Evolutionary conservation across 306 rosid species (phyloP), one percentile per base, ranked within the genome.

Genomic region (Dalbergia cultrata): DNA sequence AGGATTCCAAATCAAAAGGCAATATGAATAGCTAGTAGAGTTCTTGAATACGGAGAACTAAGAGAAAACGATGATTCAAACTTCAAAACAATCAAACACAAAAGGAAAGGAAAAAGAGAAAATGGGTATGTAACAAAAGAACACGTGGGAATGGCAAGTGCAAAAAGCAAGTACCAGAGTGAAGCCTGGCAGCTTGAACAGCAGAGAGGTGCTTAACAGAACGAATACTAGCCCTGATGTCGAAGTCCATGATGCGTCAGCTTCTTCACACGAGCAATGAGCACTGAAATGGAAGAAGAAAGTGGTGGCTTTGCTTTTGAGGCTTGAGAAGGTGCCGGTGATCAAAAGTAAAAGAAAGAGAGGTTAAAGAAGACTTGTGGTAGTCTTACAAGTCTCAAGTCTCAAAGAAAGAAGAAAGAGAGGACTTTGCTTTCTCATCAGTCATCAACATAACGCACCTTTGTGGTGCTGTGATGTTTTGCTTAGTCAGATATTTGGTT

Each of bases 171-270:
- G 79, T 87, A 94, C 97, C 98, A 86, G 93, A 82, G 84, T 85
- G 92, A 93, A 89, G 85, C 67, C 87, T 70, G 26, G 94, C 81
- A 70, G 92, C 86, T 69, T 86, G 97, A 12, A 80, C 87, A 72
- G 91, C 83, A 81, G 98, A 92, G 68, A 82, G 70, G 74, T 87
- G 91, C 56, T 77, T 91, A 22, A 79, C 78, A 63, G 94, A 74
- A 68, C 78, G 91, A 83, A 88, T 79, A 81, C 89, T 85, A 80
- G 93, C 76, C 88, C 92, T 90, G 85, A 85, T 84, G 82, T 91
- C 95, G 72, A 90, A 81, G 83, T 91, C 97, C 97, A 83, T 78
- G 80, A 95, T 91, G 82, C 80, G 47, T 62, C 58, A 79, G 71
- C 64, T 82, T 67, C 70, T 84, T 70, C 45, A 62, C 70, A 72